Evolutionary conservation across 805 yeast species (phyloP).

Genomic region (Wickerhamiella parazyma): DNA sequence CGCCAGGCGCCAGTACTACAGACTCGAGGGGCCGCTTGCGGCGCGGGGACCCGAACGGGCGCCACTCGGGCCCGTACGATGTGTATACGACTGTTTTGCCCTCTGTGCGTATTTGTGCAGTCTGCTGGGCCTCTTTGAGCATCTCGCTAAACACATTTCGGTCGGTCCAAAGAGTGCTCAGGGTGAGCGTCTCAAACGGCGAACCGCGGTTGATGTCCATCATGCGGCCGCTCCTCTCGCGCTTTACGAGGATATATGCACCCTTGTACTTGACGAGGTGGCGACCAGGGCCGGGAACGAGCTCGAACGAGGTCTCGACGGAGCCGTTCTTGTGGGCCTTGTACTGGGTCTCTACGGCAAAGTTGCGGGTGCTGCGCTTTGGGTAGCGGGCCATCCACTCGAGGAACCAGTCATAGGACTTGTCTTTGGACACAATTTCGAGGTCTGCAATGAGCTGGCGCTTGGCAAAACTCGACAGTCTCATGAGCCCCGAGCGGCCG

Average conservation of each 20-base stretch:
- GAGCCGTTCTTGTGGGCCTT: slow-evolving; percentile 88
- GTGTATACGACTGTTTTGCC: slow-evolving; percentile 91
- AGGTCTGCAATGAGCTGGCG: slow-evolving; percentile 79
- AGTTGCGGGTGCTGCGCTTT: slow-evolving; percentile 60
- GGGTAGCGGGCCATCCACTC: slow-evolving; percentile 91
- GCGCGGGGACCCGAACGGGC: slow-evolving; percentile 93
- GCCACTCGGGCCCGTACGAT: slow-evolving; percentile 98
- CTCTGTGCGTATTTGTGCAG: slow-evolving; percentile 71
- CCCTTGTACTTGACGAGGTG: slow-evolving; percentile 77
- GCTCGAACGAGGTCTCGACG: slow-evolving; percentile 68
- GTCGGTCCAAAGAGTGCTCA: slow-evolving; percentile 81
- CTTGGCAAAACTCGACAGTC: slow-evolving; percentile 54
- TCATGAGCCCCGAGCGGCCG: slow-evolving; percentile 52
- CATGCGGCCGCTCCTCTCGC: slow-evolving; percentile 82
- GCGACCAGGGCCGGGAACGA: slow-evolving; percentile 96
- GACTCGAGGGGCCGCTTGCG: slow-evolving; percentile 72
- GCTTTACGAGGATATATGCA: slow-evolving; percentile 73
- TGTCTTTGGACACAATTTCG: slow-evolving; percentile 87
- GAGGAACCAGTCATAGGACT: slow-evolving; percentile 85
- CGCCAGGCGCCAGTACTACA: slow-evolving; percentile 68
- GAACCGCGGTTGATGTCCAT: slow-evolving; percentile 82
- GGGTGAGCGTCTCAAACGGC: slow-evolving; percentile 91
- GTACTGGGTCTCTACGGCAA: slow-evolving; percentile 78
- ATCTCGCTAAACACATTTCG: slow-evolving; percentile 53
- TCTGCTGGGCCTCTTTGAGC: slow-evolving; percentile 65